Evolutionary conservation across 2,329 filamentous ascomycete species (phyloP), one percentile per base, ranked within the genome.

Genomic region (Cytospora leucostoma): DNA sequence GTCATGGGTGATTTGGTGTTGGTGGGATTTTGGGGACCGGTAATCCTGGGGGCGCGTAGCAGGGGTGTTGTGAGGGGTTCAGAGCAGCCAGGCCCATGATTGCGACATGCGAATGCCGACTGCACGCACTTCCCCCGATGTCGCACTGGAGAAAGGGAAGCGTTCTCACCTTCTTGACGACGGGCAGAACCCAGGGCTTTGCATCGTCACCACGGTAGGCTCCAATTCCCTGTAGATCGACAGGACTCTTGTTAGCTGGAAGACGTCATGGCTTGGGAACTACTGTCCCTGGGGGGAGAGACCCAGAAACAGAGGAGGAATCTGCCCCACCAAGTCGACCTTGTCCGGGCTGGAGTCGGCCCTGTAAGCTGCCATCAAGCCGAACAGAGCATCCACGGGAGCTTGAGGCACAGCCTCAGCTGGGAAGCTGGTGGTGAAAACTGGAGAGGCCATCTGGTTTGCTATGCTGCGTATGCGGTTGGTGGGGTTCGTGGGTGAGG

Each of bases 121-220:
- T 65, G 52, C 58, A 61, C 27, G 27, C 27, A 47, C 61, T 52
- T 51, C 52, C 47, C 6, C 52, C 34, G 19, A 13, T 15, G n/a
- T 35, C 47, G 55, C 54, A 52, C 35, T 56, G 59, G 50, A 61
- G 38, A 19, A 5, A n/a, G 27, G 40, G 50, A 44, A 34, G n/a
- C 49, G 35, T 34, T n/a, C 80, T 74, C 80, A 96, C 94, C 91
- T 96, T 96, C 80, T 92, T 96, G 66, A 98, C 94, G 2, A 98
- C 94, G 21, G 95, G 94, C 67, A 99, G 80, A 66, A 99, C 88
- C 95, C 95, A 99, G 3, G 95, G 95, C 82, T 98, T 98, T 66
- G 93, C 94, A 74, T 93, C 90, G 79, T 98, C 84, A 74, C 97
- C 95, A 75, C 95, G 86, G 79, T 99, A 99, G 64, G 95, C 95